These are phyloP conservation scores for Tolypocladium tropicale DNA, from an alignment of 2,329 filamentous ascomycete genomes.

Conservation along the genomic window DNA sequence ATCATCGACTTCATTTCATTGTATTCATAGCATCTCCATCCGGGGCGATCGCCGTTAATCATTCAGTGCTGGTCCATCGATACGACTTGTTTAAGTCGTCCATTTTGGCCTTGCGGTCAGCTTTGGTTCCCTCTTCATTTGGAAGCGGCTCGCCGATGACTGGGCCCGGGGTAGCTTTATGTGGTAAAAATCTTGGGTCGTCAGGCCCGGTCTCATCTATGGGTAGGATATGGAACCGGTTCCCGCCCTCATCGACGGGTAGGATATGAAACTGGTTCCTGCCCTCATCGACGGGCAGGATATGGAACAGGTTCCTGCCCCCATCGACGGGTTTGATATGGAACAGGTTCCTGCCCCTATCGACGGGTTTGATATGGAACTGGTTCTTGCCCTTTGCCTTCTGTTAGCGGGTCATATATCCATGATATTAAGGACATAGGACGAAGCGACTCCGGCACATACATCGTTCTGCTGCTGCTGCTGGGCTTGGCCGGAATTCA, in stretches of 20 bases:
- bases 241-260: too few species aligned
- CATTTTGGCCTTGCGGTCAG: conserved; percentile 56
- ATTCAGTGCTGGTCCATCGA: neutral
- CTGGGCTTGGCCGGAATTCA: conserved; percentile 11
- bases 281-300: too few species aligned
- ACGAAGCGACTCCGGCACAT: conserved; percentile 10
- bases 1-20: neutral
- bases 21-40: too few species aligned
- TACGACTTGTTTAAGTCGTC: conserved; percentile 51
- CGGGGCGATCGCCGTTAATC: neutral
- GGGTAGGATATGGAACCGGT: too few species aligned
- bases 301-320: conserved; percentile 6
- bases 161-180: conserved; percentile 48
- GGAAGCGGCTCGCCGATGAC: conserved; percentile 43
- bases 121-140: conserved; percentile 50
- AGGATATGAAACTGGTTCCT: too few species aligned
- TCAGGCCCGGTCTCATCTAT: too few species aligned
- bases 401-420: neutral
- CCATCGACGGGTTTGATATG: conserved; percentile 35
- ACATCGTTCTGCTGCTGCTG: conserved; percentile 10
- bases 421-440: neutral
- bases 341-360: conserved; percentile 18
- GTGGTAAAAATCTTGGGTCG: conserved; percentile 38
- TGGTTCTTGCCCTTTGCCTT: conserved; percentile 31
- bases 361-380: conserved; percentile 34